phyloP scores from a whole-genome alignment of 208 protist species.

The Zelonia costaricensis region DNA sequence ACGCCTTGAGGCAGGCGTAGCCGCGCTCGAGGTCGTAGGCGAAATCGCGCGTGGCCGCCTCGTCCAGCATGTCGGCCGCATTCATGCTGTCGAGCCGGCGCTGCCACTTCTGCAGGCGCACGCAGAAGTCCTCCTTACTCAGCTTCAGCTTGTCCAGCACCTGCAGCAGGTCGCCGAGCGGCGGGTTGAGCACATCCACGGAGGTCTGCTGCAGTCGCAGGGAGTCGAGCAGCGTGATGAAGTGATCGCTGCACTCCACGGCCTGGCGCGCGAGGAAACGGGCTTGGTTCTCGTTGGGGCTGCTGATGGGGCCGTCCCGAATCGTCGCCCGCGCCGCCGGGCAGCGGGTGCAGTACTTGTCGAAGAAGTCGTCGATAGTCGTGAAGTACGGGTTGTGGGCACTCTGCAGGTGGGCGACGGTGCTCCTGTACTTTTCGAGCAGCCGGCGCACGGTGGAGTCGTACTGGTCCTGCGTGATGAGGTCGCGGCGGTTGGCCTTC shows the following conservation, averaged over 20 bases:
- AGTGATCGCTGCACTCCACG: slow-evolving; percentile 90
- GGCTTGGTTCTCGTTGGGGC: slow-evolving; percentile 37
- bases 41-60: slow-evolving; percentile 82
- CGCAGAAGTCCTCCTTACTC: slow-evolving; percentile 53
- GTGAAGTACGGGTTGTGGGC: slow-evolving; percentile 77
- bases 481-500: slow-evolving; percentile 92
- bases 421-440: slow-evolving; percentile 95
- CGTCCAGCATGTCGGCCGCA: slow-evolving; percentile 88
- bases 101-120: slow-evolving; percentile 70
- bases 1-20: slow-evolving; percentile 79
- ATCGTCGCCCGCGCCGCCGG: slow-evolving; percentile 66
- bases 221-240: slow-evolving; percentile 94
- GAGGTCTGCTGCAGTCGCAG: slow-evolving; percentile 90
- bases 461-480: slow-evolving; percentile 91
- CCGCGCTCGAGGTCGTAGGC: slow-evolving; percentile 91
- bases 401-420: slow-evolving; percentile 69
- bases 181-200: slow-evolving; percentile 91
- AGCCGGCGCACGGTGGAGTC: slow-evolving; percentile 80
- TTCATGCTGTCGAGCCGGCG: slow-evolving; percentile 85
- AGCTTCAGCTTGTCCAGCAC: slow-evolving; percentile 53
- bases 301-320: slow-evolving; percentile 49
- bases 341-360: slow-evolving; percentile 83
- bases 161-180: slow-evolving; percentile 87
- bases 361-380: slow-evolving; percentile 91
- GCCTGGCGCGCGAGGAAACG: slow-evolving; percentile 68